A percentile compares a stretch with the other conserved stretches of the same genome.
phyloP scores from a whole-genome alignment of 1,284 basidiomycete genomes.

The Exobasidium cylindrosporum region DNA sequence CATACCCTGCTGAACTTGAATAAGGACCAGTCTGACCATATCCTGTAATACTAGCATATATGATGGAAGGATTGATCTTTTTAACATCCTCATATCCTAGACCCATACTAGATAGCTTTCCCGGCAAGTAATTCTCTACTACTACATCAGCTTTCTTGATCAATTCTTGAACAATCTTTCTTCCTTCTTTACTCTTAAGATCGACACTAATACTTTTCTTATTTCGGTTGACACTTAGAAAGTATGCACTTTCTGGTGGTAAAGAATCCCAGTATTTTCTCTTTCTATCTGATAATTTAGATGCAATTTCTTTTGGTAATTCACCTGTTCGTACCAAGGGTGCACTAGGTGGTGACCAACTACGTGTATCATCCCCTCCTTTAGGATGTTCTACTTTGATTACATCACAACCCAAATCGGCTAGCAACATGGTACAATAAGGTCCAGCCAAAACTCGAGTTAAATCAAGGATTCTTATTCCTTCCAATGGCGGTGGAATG shows the following conservation, averaged over 20 bases:
- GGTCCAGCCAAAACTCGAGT: constrained; percentile 86
- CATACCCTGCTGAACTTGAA: constrained; percentile 18
- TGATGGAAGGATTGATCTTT: constrained; percentile 73
- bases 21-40: constrained; percentile 65
- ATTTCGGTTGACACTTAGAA: constrained; percentile 82
- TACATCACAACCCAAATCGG: constrained; percentile 82
- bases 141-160: constrained; percentile 76
- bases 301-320: background rate
- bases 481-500: constrained; percentile 67
- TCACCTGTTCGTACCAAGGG: background rate
- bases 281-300: background rate
- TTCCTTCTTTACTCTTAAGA: constrained; percentile 74
- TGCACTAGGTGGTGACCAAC: constrained; percentile 48
- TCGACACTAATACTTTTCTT: constrained; percentile 81
- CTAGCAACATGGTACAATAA: constrained; percentile 73
- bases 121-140: constrained; percentile 56
- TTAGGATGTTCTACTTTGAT: constrained; percentile 66
- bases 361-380: constrained; percentile 73
- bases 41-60: constrained; percentile 88
- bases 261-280: constrained; percentile 61
- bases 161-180: constrained; percentile 73
- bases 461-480: constrained; percentile 77
- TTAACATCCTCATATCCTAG: constrained; percentile 80
- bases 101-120: constrained; percentile 76
- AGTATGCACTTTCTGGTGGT: constrained; percentile 89